Conservation (phyloP, 78 protist species). For the Polysphondylium violaceum region DNA sequence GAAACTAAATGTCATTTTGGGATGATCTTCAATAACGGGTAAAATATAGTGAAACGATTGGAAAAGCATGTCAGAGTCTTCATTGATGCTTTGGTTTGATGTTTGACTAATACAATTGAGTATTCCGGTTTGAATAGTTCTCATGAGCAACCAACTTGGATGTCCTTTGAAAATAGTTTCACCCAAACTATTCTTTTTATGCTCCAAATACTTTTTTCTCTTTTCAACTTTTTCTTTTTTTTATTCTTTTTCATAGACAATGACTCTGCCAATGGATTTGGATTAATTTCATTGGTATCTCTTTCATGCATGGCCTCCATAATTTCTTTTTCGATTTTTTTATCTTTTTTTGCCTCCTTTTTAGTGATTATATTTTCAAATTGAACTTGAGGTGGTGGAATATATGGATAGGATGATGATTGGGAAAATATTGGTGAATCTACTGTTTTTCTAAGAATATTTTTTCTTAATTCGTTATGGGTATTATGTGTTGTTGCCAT, state of each 20-base stretch:
- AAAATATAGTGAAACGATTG: conserved; percentile 41
- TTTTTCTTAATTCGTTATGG: background rate
- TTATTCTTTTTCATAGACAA: conserved; percentile 25
- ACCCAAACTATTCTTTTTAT: conserved; percentile 69
- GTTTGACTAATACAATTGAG: conserved; percentile 52
- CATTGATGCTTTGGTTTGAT: conserved; percentile 1
- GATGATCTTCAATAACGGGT: conserved; percentile 74
- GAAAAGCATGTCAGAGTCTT: conserved; percentile 50
- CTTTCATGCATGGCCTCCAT: conserved; percentile 41
- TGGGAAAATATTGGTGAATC: background rate
- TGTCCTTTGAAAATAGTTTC: conserved; percentile 78
- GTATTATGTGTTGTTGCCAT: background rate
- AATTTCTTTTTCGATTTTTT: conserved; percentile 51
- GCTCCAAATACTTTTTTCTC: conserved; percentile 31
- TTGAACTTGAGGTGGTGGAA: conserved; percentile 27
- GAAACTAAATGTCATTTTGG: conserved; percentile 70
- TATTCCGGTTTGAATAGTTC: conserved; percentile 80
- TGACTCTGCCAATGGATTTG: background rate
- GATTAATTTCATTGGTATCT: background rate
- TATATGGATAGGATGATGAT: conserved; percentile 18
- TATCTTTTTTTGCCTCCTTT: conserved; percentile 33
- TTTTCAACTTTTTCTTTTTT: conserved; percentile 37
- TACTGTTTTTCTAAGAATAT: background rate
- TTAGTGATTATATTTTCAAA: background rate
- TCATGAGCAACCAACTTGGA: conserved; percentile 76